Percentiles rank a stretch among this genome's conserved stretches.
Evolutionary conservation across 805 yeast genomes (phyloP).

Genomic region (Priceomyces castillae): DNA sequence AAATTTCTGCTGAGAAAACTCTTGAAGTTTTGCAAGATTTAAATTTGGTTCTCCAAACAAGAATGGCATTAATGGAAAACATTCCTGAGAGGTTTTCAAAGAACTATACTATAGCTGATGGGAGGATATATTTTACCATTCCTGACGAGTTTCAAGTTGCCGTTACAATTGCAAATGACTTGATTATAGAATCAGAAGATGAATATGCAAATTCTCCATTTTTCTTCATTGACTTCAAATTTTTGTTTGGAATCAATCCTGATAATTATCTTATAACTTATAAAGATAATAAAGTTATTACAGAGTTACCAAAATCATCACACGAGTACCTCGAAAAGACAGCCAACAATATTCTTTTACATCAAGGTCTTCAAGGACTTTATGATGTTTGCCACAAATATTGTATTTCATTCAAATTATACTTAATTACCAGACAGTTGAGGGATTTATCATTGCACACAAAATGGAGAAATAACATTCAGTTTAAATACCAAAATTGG

Average conservation of each 20-base stretch:
- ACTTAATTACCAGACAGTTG: conserved; percentile 57
- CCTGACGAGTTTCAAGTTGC: conserved; percentile 58
- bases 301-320: conserved; percentile 30
- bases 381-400: conserved; percentile 57
- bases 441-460: conserved; percentile 41
- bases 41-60: conserved; percentile 68
- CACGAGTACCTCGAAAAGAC: conserved; percentile 48
- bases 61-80: conserved; percentile 64
- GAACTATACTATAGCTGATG: conserved; percentile 67
- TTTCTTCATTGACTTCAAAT: conserved; percentile 72
- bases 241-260: conserved; percentile 51
- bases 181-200: conserved; percentile 46
- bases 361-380: conserved; percentile 48
- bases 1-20: conserved; percentile 54
- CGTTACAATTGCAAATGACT: conserved; percentile 68
- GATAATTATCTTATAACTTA: conserved; percentile 33
- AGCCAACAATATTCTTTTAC: conserved; percentile 51
- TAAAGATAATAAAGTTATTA: conserved; percentile 21
- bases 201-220: conserved; percentile 56
- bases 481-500: conserved; percentile 55
- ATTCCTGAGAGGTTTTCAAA: conserved; percentile 61
- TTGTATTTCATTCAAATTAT: conserved; percentile 62
- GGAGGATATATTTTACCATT: conserved; percentile 66
- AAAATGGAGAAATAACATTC: conserved; percentile 60
- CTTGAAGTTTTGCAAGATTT: conserved; percentile 63